phyloP scores from a whole-genome alignment of 169 alveolate genomes.

The Eimeria necatrix region DNA sequence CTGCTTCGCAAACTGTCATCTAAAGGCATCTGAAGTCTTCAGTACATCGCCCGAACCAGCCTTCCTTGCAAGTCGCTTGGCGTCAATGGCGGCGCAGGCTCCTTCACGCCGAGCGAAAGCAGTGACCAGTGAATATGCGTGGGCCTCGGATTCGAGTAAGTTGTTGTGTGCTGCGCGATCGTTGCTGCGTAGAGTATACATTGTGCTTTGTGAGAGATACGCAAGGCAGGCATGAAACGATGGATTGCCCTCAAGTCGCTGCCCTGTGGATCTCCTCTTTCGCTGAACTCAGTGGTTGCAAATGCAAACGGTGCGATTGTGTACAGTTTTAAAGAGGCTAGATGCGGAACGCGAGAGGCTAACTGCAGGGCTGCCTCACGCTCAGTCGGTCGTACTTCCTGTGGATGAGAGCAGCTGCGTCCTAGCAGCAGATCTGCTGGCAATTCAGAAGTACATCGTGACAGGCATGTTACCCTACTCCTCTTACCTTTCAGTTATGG shows the following conservation, averaged over 20 bases:
- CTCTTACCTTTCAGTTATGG: neutral
- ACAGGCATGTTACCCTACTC: slow-evolving; percentile 6
- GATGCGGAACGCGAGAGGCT: neutral
- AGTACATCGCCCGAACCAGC: slow-evolving; percentile 30
- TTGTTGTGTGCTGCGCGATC: neutral
- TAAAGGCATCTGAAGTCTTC: slow-evolving; percentile 34
- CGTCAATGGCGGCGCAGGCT: slow-evolving; percentile 72
- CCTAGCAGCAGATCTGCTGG: slow-evolving; percentile 64
- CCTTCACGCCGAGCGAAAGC: slow-evolving; percentile 69
- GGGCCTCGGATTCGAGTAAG: slow-evolving; percentile 15
- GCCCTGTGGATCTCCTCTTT: too few species aligned
- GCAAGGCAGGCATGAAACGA: neutral
- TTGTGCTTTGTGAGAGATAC: neutral
- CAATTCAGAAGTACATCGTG: slow-evolving; percentile 55
- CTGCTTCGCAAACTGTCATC: neutral
- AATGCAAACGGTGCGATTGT: neutral
- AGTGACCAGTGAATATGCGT: slow-evolving; percentile 56
- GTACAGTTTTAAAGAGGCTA: slow-evolving; percentile 20
- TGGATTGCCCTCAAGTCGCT: too few species aligned
- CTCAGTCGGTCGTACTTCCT: neutral
- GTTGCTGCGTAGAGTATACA: neutral
- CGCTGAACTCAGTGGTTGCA: too few species aligned
- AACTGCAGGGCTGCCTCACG: neutral
- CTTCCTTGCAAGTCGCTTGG: slow-evolving; percentile 53
- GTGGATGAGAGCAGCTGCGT: slow-evolving; percentile 44